Evolutionary conservation across 2,329 filamentous ascomycete species (phyloP).

Genomic region (Fusarium zealandicum): DNA sequence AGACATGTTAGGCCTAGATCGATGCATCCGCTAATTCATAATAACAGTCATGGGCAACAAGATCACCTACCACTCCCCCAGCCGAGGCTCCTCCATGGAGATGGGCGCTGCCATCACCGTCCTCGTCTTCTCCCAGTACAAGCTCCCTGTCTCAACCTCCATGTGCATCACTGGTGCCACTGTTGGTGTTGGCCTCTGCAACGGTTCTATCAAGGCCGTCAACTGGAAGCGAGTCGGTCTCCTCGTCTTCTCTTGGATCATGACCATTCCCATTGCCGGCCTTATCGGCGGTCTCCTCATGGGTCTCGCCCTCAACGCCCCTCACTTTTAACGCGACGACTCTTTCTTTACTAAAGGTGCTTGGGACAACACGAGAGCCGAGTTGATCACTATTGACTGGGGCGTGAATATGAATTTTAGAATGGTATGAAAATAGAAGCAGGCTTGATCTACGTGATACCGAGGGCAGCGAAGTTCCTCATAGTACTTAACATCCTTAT

Average conservation of each 20-base stretch:
- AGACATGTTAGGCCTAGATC: background rate
- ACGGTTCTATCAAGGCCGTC: slow-evolving; percentile 73
- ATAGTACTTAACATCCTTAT: slow-evolving; percentile 10
- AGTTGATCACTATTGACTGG: slow-evolving; percentile 11
- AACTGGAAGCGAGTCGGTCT: slow-evolving; percentile 78
- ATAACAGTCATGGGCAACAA: slow-evolving; percentile 78
- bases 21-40: slow-evolving; percentile 17
- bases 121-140: slow-evolving; percentile 77
- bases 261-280: slow-evolving; percentile 54
- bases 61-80: slow-evolving; percentile 72
- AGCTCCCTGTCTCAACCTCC: slow-evolving; percentile 77
- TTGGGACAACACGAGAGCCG: slow-evolving; percentile 4
- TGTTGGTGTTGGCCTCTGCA: slow-evolving; percentile 80
- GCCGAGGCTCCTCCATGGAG: slow-evolving; percentile 74
- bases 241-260: slow-evolving; percentile 67
- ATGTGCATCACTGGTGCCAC: slow-evolving; percentile 85
- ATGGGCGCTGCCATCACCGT: slow-evolving; percentile 81
- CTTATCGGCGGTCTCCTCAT: slow-evolving; percentile 51
- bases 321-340: slow-evolving; percentile 41
- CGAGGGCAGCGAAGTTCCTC: slow-evolving; percentile 3
- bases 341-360: slow-evolving; percentile 3
- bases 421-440: slow-evolving; percentile 17
- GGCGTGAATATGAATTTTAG: background rate
- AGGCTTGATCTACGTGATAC: slow-evolving; percentile 17
- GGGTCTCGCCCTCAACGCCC: slow-evolving; percentile 51